A percentile compares a stretch with the other conserved stretches of the same genome.
phyloP scores from a whole-genome alignment of 306 rosid genomes.

The Pterocarpus santalinus region DNA sequence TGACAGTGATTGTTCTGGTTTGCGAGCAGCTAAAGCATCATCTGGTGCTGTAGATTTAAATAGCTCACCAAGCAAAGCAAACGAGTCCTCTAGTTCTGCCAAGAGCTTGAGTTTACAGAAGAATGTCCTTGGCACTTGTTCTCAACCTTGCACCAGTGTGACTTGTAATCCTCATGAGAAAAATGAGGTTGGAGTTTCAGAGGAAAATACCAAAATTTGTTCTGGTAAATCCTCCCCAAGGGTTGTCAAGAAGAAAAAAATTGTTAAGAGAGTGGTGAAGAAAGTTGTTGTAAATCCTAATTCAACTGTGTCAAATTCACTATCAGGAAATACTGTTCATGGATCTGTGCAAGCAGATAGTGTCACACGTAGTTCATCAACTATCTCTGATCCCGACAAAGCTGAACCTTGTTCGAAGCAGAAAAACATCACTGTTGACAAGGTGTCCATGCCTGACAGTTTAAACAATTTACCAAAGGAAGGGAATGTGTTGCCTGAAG shows the following conservation, averaged over 20 bases:
- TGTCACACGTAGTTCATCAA: constrained; percentile 36
- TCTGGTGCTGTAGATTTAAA: constrained; percentile 37
- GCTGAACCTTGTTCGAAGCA: constrained; percentile 43
- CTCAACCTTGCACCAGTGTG: constrained; percentile 45
- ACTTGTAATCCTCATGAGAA: constrained; percentile 43
- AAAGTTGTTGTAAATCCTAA: constrained; percentile 56
- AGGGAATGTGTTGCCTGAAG: constrained; percentile 47
- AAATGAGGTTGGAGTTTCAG: constrained; percentile 46
- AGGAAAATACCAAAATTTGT: constrained; percentile 33
- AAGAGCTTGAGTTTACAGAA: constrained; percentile 46
- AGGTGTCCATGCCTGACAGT: constrained; percentile 39
- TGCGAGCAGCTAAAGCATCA: constrained; percentile 37
- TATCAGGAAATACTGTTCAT: constrained; percentile 36
- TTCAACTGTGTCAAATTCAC: constrained; percentile 44
- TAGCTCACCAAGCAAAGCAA: constrained; percentile 39
- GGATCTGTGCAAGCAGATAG: constrained; percentile 45
- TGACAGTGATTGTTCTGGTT: constrained; percentile 45
- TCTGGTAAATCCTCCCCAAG: constrained; percentile 51
- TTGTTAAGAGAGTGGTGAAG: constrained; percentile 75
- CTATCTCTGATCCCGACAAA: constrained; percentile 46
- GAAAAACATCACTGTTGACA: constrained; percentile 46
- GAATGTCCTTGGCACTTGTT: constrained; percentile 45
- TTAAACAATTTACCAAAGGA: constrained; percentile 41
- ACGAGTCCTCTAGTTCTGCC: constrained; percentile 38
- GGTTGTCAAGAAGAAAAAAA: constrained; percentile 71